A percentile compares a stretch with the other conserved stretches of the same genome.
These are phyloP conservation scores for Mayamaea pseudoterrestris DNA, from an alignment of 108 stramenopile genomes.

Conservation along the genomic window DNA sequence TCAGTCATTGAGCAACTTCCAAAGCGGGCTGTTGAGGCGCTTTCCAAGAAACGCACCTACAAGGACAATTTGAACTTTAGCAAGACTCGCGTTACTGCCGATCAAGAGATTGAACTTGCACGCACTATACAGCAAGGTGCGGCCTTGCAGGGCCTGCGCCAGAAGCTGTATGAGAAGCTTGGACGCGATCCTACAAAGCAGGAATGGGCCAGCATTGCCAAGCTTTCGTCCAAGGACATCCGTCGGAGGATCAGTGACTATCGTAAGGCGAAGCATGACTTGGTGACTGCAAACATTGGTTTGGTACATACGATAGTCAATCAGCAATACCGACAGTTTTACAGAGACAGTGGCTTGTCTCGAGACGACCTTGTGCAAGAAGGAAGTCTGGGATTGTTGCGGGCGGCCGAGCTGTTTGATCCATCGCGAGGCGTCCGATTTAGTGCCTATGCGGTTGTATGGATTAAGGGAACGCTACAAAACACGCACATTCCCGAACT, in stretches of 20 bases:
- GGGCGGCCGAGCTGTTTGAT: slow-evolving; percentile 90
- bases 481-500: slow-evolving; percentile 42
- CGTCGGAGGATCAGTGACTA: slow-evolving; percentile 48
- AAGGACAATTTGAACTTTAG: neutral
- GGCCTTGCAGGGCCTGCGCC: slow-evolving; percentile 40
- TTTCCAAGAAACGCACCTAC: neutral
- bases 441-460: slow-evolving; percentile 94
- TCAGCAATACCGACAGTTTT: slow-evolving; percentile 19
- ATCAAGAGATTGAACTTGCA: slow-evolving; percentile 62
- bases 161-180: slow-evolving; percentile 29
- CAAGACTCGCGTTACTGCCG: slow-evolving; percentile 24
- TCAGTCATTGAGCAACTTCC: slow-evolving; percentile 38
- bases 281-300: slow-evolving; percentile 71
- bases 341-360: slow-evolving; percentile 20
- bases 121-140: slow-evolving; percentile 60
- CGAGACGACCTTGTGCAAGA: slow-evolving; percentile 88
- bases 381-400: slow-evolving; percentile 80
- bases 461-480: slow-evolving; percentile 84
- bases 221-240: slow-evolving; percentile 32
- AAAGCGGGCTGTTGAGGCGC: slow-evolving; percentile 21
- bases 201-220: slow-evolving; percentile 61
- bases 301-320: slow-evolving; percentile 68
- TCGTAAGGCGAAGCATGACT: slow-evolving; percentile 51
- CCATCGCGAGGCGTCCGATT: slow-evolving; percentile 80
- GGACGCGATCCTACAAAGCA: slow-evolving; percentile 20